Conservation (phyloP, 2,329 filamentous ascomycete species). For the Pezicula radicicola region DNA sequence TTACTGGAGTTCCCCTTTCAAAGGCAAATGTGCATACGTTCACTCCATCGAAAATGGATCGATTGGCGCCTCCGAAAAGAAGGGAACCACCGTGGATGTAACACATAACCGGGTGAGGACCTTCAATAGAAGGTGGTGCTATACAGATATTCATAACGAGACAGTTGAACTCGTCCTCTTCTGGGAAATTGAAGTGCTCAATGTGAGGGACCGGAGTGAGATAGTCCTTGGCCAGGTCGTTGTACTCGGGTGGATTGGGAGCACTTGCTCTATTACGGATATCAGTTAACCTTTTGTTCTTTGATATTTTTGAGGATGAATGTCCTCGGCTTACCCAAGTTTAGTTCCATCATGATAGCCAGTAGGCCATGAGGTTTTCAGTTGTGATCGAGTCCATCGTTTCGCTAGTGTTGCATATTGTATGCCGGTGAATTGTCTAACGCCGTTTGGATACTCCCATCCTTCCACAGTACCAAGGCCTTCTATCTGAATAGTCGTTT, state of each 20-base stretch:
- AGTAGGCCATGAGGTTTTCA: not conserved
- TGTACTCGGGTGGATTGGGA: not conserved
- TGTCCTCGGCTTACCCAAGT: not conserved
- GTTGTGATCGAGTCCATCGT: not conserved
- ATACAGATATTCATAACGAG: not conserved
- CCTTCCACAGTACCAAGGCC: not conserved
- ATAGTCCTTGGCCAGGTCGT: not conserved
- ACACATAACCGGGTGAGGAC: not conserved
- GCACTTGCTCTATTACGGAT: not conserved
- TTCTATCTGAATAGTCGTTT: too few relatives aligned
- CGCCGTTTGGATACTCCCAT: not conserved
- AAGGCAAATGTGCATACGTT: not conserved
- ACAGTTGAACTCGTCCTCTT: not conserved
- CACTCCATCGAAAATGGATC: not conserved
- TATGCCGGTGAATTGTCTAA: not conserved
- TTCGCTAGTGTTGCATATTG: not conserved
- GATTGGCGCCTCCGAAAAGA: not conserved
- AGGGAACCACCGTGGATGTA: not conserved
- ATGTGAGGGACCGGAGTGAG: not conserved
- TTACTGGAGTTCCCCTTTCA: slow-evolving; percentile 44
- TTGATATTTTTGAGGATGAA: too few relatives aligned
- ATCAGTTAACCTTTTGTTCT: not conserved
- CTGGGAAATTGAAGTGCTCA: not conserved
- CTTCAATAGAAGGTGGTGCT: not conserved
- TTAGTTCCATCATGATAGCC: not conserved